Evolutionary conservation across 441 rosid species (phyloP).

Genomic region (Manihot esculenta): DNA sequence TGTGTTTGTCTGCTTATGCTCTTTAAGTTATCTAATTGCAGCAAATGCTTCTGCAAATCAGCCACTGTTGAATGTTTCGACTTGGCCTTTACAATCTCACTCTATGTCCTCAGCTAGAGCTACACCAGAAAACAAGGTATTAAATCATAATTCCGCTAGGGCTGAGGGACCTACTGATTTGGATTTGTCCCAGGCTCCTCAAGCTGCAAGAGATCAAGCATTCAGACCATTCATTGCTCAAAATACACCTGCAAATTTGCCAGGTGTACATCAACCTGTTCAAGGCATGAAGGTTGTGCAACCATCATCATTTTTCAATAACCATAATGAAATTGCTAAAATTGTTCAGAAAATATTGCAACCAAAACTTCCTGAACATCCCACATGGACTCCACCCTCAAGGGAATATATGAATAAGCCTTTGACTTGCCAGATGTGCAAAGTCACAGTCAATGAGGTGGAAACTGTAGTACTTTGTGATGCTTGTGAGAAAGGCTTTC

Average conservation of each 20-base stretch:
- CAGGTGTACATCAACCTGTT: conserved; percentile 50
- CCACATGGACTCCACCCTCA: conserved; percentile 96
- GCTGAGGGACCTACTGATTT: conserved; percentile 44
- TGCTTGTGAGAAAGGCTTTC: conserved; percentile 93
- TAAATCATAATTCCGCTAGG: conserved; percentile 45
- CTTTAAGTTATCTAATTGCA: conserved; percentile 35
- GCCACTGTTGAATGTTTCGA: conserved; percentile 47
- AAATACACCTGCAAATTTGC: conserved; percentile 47
- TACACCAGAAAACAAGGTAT: conserved; percentile 51
- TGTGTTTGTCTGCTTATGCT: conserved; percentile 10
- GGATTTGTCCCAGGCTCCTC: conserved; percentile 38
- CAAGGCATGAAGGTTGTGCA: conserved; percentile 57
- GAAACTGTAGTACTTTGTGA: conserved; percentile 82
- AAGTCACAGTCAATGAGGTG: conserved; percentile 61
- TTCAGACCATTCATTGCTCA: conserved; percentile 60
- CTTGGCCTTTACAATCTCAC: conserved; percentile 71
- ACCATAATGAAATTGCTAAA: conserved; percentile 71
- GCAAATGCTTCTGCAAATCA: conserved; percentile 58
- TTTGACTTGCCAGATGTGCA: conserved; percentile 72
- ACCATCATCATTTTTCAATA: conserved; percentile 43
- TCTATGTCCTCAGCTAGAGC: conserved; percentile 46
- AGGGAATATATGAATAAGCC: conserved; percentile 88
- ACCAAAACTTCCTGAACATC: conserved; percentile 60
- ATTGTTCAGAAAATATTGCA: conserved; percentile 67
- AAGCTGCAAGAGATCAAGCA: conserved; percentile 55